A percentile compares a stretch with the other conserved stretches of the same genome.
phyloP scores from a whole-genome alignment of 1,284 basidiomycete genomes.

The Neonothopanus nambi region DNA sequence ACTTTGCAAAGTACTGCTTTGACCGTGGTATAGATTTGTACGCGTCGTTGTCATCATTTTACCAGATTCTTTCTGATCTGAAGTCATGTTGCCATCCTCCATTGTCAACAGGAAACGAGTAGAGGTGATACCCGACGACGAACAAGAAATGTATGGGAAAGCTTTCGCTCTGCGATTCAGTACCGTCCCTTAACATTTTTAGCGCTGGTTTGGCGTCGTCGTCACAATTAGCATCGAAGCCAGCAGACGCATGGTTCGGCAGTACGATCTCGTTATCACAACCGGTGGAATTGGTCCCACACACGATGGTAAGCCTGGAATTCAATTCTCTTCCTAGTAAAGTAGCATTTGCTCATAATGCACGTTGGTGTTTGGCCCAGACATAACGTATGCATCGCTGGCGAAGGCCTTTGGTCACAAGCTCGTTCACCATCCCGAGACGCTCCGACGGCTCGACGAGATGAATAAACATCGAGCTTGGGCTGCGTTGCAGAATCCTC shows the following conservation, averaged over 20 bases:
- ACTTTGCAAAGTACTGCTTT: constrained; percentile 86
- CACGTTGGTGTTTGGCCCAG: constrained; percentile 42
- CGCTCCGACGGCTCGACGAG: constrained; percentile 74
- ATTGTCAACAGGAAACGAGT: constrained; percentile 70
- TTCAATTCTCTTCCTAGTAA: background rate
- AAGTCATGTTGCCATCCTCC: too few relatives aligned
- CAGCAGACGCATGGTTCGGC: constrained; percentile 76
- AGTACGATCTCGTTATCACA: constrained; percentile 88
- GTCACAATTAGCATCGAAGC: constrained; percentile 71
- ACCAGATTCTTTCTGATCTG: constrained; percentile 11
- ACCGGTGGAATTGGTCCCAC: constrained; percentile 87
- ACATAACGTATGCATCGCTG: constrained; percentile 88
- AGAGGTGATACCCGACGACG: constrained; percentile 91
- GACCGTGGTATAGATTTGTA: constrained; percentile 85
- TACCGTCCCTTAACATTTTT: constrained; percentile 11
- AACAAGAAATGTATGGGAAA: constrained; percentile 79
- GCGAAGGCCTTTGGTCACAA: constrained; percentile 82
- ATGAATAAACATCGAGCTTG: constrained; percentile 61
- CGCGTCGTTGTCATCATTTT: too few relatives aligned
- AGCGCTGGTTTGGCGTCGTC: constrained; percentile 9
- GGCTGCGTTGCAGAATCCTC: constrained; percentile 59
- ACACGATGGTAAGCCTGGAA: constrained; percentile 80
- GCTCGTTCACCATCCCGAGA: constrained; percentile 80
- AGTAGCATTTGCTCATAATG: background rate
- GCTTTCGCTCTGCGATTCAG: constrained; percentile 1